Conservation (phyloP, 1,139 yeast species). For the Yamadazyma dushanensis region DNA sequence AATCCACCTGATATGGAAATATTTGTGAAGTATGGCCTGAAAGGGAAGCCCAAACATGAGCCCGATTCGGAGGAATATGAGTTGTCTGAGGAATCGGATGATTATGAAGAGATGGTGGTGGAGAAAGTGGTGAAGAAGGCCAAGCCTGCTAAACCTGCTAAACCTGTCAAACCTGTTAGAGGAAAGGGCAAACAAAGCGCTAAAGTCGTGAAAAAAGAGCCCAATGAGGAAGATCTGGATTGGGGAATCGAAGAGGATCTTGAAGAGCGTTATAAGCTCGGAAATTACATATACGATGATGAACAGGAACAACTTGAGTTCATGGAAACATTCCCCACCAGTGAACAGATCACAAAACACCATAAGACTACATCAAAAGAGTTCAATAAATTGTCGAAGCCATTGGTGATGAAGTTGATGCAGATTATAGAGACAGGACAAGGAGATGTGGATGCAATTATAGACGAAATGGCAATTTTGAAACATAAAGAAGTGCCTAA, state of each 20-base stretch:
- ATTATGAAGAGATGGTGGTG: slow-evolving; percentile 18
- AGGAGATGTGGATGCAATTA: slow-evolving; percentile 4
- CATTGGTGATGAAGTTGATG: slow-evolving; percentile 6
- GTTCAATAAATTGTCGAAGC: slow-evolving; percentile 23
- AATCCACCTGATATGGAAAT: slow-evolving; percentile 45
- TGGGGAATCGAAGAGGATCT: slow-evolving; percentile 44
- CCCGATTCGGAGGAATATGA: slow-evolving; percentile 18
- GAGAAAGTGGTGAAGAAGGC: slow-evolving; percentile 8
- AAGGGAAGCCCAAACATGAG: slow-evolving; percentile 27
- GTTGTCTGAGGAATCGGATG: slow-evolving; percentile 13
- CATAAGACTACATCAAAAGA: slow-evolving; percentile 16
- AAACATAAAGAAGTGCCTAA: slow-evolving; percentile 26
- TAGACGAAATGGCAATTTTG: slow-evolving; percentile 20
- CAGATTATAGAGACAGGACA: slow-evolving; percentile 7
- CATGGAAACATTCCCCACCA: slow-evolving; percentile 25
- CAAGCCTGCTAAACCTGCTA: no score
- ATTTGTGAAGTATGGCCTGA: slow-evolving; percentile 41
- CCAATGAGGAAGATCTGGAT: slow-evolving; percentile 30
- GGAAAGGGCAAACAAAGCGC: slow-evolving; percentile 8
- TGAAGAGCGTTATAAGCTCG: slow-evolving; percentile 23
- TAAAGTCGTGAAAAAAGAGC: slow-evolving; percentile 7
- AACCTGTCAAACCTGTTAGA: no score
- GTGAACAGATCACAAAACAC: slow-evolving; percentile 21
- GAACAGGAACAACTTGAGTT: slow-evolving; percentile 30
- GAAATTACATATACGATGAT: slow-evolving; percentile 39